Evolutionary conservation across 148 eudicot species (phyloP), one percentile per base, ranked within the genome.

Genomic region (Chenopodium quinoa): DNA sequence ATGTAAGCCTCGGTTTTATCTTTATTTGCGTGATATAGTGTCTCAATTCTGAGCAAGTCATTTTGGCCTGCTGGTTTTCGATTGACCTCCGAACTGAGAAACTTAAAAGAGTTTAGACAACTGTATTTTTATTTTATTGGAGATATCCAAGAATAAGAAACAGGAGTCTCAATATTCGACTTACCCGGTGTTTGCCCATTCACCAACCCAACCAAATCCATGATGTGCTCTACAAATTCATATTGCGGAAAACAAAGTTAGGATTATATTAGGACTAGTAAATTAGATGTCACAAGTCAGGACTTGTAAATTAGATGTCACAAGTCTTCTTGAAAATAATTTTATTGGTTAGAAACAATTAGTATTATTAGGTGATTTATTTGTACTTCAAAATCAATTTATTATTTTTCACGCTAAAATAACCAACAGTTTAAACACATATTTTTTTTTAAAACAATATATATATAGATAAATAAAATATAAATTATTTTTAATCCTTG

Each of bases 131-230:
- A 9, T 11, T 7, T 62, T 22, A 20, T 5, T 62, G 7, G 16
- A 64, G 16, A n/a, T 46, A 27, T 50, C 23, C 77, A 50, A 14
- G 62, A 6, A 25, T 10, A 13, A 69, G 70, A 20, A 56, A 74
- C 14, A 52, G 11, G 22, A 14, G 58, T 47, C 8, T 27, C 1
- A 69, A 29, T 7, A 29, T 56, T 29, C 40, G 69, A 81, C 90
- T 88, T 79, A 93, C 98, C 99, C 97, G 0, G 81, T 78, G 78
- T 91, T 94, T 78, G 98, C 98, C 98, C 98, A 94, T 89, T 94
- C 98, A 75, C 98, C 98, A 77, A 94, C 98, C 98, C 98, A 94
- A 37, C 98, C 98, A 54, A 94, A 94, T 75, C 98, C 98, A 82
- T 94, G 98, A 86, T 94, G 98, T 62, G 97, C 97, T 89, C 99